These are phyloP conservation scores for Seiridium unicorne DNA, from an alignment of 2,329 filamentous ascomycete species.

Conservation along the genomic window DNA sequence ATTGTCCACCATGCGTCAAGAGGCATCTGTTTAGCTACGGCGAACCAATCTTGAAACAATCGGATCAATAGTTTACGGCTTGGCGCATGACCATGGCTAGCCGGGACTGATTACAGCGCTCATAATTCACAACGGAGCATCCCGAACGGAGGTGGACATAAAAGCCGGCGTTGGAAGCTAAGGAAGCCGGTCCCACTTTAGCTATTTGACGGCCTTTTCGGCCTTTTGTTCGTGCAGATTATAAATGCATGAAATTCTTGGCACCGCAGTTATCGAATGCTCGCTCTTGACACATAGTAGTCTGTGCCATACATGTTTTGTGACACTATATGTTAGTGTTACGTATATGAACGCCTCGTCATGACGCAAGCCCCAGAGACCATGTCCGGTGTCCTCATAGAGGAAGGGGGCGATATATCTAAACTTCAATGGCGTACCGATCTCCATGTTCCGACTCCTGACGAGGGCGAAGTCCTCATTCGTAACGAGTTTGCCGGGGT, in stretches of 20 bases:
- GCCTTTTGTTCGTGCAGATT: neutral
- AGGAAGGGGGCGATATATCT: neutral
- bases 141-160: no score
- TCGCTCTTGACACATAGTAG: no score
- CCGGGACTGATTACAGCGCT: no score
- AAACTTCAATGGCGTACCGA: neutral
- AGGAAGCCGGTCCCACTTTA: neutral
- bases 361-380: neutral
- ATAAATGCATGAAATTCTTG: neutral
- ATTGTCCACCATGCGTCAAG: no score
- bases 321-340: neutral
- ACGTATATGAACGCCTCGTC: neutral
- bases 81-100: no score
- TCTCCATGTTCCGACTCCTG: neutral
- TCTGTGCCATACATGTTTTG: neutral
- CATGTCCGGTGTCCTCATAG: neutral
- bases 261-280: neutral
- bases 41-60: no score
- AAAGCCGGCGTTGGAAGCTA: no score
- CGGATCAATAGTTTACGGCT: no score
- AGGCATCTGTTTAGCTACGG: no score
- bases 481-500: conserved; percentile 78
- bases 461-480: conserved; percentile 58
- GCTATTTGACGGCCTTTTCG: neutral
- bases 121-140: no score